A percentile compares a stretch with the other conserved stretches of the same genome.
Evolutionary conservation across 2,329 filamentous ascomycete genomes (phyloP).

Genomic region (Pestalotiopsis sp.): DNA sequence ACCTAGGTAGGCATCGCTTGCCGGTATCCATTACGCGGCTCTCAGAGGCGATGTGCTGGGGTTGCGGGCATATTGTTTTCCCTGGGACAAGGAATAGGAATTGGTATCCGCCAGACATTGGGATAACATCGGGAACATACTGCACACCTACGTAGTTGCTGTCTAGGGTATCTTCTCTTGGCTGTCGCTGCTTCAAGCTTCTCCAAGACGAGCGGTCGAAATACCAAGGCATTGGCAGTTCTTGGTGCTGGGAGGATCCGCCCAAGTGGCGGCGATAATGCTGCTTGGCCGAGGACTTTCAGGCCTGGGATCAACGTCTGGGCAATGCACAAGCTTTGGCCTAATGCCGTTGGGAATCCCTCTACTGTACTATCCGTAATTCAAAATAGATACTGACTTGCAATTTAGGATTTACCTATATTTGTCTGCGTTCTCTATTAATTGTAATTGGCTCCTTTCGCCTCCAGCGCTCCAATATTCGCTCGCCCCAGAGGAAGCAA

Average conservation of each 20-base stretch:
- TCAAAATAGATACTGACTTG: neutral
- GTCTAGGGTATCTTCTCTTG: neutral
- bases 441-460: neutral
- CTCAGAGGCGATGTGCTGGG: neutral
- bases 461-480: neutral
- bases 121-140: neutral
- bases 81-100: neutral
- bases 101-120: neutral
- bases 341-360: neutral
- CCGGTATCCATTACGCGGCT: neutral
- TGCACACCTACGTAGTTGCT: neutral
- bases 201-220: constrained; percentile 12
- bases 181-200: constrained; percentile 10
- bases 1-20: neutral
- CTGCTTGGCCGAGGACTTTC: too few relatives aligned
- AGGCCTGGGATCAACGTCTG: neutral
- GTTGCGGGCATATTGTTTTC: neutral
- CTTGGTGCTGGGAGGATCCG: neutral
- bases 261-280: too few relatives aligned
- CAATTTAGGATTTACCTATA: neutral
- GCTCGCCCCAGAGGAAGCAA: neutral
- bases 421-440: neutral
- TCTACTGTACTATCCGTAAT: neutral
- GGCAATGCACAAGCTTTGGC: neutral
- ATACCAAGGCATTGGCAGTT: constrained; percentile 4